Percentiles rank a stretch among this genome's conserved stretches.
These are phyloP conservation scores for Vitis vinifera DNA, from an alignment of 164 flowering plant genomes.

Conservation along the genomic window ASM3070453v1 NC_081815.1:6707001-6707500, in stretches of 20 bases:
- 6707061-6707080: slow-evolving; percentile 74
- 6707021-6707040: slow-evolving; percentile 74
- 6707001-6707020: slow-evolving; percentile 72
- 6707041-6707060: slow-evolving; percentile 81
- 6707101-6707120: slow-evolving; percentile 64
- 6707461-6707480: slow-evolving; percentile 93
- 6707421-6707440: slow-evolving; percentile 74
- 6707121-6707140: slow-evolving; percentile 91
- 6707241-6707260: slow-evolving; percentile 66
- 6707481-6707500: slow-evolving; percentile 90
- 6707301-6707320: slow-evolving; percentile 88
- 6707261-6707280: slow-evolving; percentile 67
- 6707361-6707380: slow-evolving; percentile 83
- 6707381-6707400: slow-evolving; percentile 85
- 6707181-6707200: slow-evolving; percentile 48
- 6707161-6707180: slow-evolving; percentile 50
- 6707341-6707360: slow-evolving; percentile 89
- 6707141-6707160: slow-evolving; percentile 62
- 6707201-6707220: slow-evolving; percentile 56
- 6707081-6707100: slow-evolving; percentile 40
- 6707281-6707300: slow-evolving; percentile 70
- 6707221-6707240: slow-evolving; percentile 58
- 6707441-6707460: slow-evolving; percentile 81
- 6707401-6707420: slow-evolving; percentile 92
- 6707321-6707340: slow-evolving; percentile 94